phyloP scores from a whole-genome alignment of 176 grass and related monocot genomes.

The Avena eriantha region DNA sequence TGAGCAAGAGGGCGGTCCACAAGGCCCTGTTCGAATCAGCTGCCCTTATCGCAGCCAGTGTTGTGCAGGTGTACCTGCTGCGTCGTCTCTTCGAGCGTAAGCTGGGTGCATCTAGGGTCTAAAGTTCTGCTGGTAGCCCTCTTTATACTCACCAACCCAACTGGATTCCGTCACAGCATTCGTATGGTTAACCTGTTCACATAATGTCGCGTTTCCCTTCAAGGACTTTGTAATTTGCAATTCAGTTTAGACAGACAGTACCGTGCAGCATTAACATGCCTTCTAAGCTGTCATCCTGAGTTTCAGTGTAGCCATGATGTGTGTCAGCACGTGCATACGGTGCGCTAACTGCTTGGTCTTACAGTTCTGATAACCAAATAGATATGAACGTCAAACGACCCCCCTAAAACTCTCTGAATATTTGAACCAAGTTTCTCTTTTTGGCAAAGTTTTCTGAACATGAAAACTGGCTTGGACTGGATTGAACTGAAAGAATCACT shows the following conservation, averaged over 20 bases:
- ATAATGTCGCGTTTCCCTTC: slow-evolving; percentile 22
- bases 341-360: not conserved
- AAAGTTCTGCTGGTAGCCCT: slow-evolving; percentile 31
- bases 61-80: slow-evolving; percentile 78
- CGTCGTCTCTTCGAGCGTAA: slow-evolving; percentile 83
- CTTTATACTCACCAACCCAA: slow-evolving; percentile 7
- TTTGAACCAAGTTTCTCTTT: not conserved
- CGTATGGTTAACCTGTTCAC: not conserved
- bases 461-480: not conserved
- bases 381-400: not conserved
- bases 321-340: too few relatives aligned
- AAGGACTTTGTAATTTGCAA: slow-evolving; percentile 41
- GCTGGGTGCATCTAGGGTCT: slow-evolving; percentile 73
- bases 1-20: slow-evolving; percentile 83
- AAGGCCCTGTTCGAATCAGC: slow-evolving; percentile 90
- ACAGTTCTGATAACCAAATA: not conserved
- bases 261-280: not conserved
- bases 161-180: not conserved
- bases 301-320: not conserved
- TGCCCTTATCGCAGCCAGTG: slow-evolving; percentile 70
- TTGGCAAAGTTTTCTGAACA: not conserved
- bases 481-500: not conserved
- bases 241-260: not conserved
- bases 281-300: not conserved
- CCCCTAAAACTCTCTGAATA: not conserved